These are phyloP conservation scores for Monosporascus ibericus DNA, from an alignment of 2,329 filamentous ascomycete genomes.

Conservation along the genomic window DNA sequence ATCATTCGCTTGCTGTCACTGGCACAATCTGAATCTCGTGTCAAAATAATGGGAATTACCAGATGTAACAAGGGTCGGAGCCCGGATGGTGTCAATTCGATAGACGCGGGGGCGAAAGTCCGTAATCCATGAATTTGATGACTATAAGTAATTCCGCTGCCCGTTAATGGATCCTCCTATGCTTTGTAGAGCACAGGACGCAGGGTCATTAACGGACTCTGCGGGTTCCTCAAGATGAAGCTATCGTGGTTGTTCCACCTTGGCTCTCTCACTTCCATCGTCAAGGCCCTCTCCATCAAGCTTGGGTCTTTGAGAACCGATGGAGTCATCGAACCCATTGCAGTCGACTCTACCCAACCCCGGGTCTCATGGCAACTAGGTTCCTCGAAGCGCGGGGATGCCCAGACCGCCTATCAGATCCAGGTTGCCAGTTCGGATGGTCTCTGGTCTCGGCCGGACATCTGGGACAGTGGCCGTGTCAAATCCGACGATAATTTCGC, in stretches of 20 bases:
- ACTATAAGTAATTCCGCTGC: no score
- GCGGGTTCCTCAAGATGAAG: neutral
- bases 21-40: no score
- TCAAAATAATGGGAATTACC: no score
- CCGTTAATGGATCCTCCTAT: no score
- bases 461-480: constrained; percentile 5
- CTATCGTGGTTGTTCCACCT: neutral
- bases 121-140: no score
- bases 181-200: no score
- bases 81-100: no score
- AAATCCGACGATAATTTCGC: neutral
- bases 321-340: neutral
- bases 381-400: neutral
- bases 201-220: no score
- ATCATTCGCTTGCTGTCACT: no score
- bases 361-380: neutral
- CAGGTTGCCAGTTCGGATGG: neutral
- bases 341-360: neutral
- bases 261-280: neutral
- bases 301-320: neutral
- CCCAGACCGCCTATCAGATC: neutral
- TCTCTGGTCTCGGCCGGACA: neutral
- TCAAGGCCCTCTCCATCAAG: neutral
- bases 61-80: no score
- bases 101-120: no score